Evolutionary conservation across 768 basidiomycete genomes (phyloP).

Genomic region (Goffeauzyma gilvescens): DNA sequence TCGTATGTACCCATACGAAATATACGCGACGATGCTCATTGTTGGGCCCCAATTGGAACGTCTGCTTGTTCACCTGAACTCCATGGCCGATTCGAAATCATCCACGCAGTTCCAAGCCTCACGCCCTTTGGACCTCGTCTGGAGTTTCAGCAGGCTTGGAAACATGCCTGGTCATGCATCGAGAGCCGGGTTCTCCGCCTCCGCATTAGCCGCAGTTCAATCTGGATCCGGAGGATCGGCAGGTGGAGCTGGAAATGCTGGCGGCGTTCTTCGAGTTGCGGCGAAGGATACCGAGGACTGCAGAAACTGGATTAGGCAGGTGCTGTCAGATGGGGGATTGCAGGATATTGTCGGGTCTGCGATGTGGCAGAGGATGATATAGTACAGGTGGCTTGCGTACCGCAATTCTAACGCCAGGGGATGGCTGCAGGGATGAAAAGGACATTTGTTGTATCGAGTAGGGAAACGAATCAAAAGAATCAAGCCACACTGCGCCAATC

Average conservation of each 20-base stretch:
- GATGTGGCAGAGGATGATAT: slow-evolving; percentile 27
- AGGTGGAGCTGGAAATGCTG: slow-evolving; percentile 41
- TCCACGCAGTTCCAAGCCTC: slow-evolving; percentile 40
- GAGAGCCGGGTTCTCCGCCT: slow-evolving; percentile 61
- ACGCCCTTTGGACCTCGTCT: slow-evolving; percentile 47
- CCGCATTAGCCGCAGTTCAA: too few species aligned
- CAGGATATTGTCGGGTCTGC: slow-evolving; percentile 22
- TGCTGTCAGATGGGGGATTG: slow-evolving; percentile 32
- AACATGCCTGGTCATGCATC: slow-evolving; percentile 7
- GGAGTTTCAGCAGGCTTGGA: slow-evolving; percentile 52
- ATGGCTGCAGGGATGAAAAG: too few species aligned
- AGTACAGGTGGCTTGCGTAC: too few species aligned
- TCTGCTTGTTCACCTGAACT: slow-evolving; percentile 39
- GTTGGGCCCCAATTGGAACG: slow-evolving; percentile 45
- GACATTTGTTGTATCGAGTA: too few species aligned
- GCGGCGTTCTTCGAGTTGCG: slow-evolving; percentile 50
- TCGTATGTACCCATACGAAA: slow-evolving; percentile 53
- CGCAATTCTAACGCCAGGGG: too few species aligned
- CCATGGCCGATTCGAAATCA: slow-evolving; percentile 39
- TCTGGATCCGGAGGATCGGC: too few species aligned
- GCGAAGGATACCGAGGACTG: slow-evolving; percentile 60
- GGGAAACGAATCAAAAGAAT: too few species aligned
- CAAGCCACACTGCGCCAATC: too few species aligned
- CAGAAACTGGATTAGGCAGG: slow-evolving; percentile 47
- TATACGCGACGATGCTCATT: slow-evolving; percentile 72